phyloP scores from a whole-genome alignment of 192 early-diverging fungal species.

The Chytriomyces confervae region DNA sequence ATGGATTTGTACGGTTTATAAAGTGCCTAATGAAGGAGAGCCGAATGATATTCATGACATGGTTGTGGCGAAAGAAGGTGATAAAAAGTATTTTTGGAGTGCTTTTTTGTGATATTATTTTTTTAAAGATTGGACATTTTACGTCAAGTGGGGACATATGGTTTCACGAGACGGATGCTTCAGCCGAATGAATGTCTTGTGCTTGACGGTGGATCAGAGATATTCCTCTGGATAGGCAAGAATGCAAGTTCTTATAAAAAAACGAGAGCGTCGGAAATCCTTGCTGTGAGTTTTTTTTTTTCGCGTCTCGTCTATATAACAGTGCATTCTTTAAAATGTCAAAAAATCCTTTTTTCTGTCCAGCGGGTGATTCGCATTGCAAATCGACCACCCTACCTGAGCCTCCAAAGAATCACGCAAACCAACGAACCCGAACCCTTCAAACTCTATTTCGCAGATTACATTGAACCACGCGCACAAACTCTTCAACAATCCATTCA shows the following conservation, averaged over 20 bases:
- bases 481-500: neutral
- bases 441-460: slow-evolving; percentile 58
- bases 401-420: slow-evolving; percentile 44
- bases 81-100: neutral
- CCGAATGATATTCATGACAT: neutral
- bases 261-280: slow-evolving; percentile 42
- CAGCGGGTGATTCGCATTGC: slow-evolving; percentile 41
- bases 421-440: slow-evolving; percentile 55
- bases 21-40: neutral
- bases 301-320: neutral
- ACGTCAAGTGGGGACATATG: neutral
- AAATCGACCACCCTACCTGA: slow-evolving; percentile 50
- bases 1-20: neutral
- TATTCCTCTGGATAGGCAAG: slow-evolving; percentile 60
- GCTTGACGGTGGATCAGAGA: slow-evolving; percentile 53
- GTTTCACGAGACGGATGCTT: slow-evolving; percentile 28
- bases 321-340: neutral
- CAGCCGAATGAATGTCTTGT: slow-evolving; percentile 49
- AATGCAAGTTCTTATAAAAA: slow-evolving; percentile 24
- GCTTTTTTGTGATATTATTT: neutral
- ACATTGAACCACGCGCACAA: slow-evolving; percentile 35
- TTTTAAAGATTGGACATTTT: neutral
- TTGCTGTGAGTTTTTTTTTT: slow-evolving; percentile 50
- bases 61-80: slow-evolving; percentile 40
- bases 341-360: no score